These are phyloP conservation scores for Daldinia caldariorum DNA, from an alignment of 495 filamentous ascomycete species.

Conservation along the genomic window DNA sequence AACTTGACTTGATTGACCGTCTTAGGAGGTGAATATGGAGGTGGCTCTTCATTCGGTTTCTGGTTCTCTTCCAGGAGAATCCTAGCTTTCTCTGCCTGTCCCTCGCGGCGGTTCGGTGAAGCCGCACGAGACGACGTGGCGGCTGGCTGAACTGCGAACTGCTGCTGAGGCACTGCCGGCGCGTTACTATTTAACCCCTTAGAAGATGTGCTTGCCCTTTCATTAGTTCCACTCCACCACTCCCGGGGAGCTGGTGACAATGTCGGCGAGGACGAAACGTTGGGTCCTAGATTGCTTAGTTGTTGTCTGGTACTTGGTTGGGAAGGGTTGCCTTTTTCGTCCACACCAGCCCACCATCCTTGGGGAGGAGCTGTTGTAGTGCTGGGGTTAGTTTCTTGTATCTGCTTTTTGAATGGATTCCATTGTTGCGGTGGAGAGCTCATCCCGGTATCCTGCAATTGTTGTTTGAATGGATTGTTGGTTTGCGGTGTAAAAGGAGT, in stretches of 20 bases:
- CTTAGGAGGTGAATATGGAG: slow-evolving; percentile 57
- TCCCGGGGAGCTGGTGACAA: slow-evolving; percentile 29
- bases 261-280: background rate
- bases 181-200: slow-evolving; percentile 32
- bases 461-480: slow-evolving; percentile 53
- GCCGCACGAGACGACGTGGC: slow-evolving; percentile 24
- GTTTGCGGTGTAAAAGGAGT: slow-evolving; percentile 70
- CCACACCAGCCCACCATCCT: slow-evolving; percentile 50
- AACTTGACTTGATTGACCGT: slow-evolving; percentile 48
- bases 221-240: slow-evolving; percentile 52
- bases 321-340: slow-evolving; percentile 47
- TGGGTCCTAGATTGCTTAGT: slow-evolving; percentile 5
- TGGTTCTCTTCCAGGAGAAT: slow-evolving; percentile 49
- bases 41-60: slow-evolving; percentile 47
- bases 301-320: slow-evolving; percentile 10
- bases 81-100: slow-evolving; percentile 52
- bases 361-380: slow-evolving; percentile 18
- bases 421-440: slow-evolving; percentile 31
- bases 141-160: slow-evolving; percentile 12
- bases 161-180: slow-evolving; percentile 29
- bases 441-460: slow-evolving; percentile 37
- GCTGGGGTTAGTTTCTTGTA: slow-evolving; percentile 11
- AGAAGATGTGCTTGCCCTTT: slow-evolving; percentile 44
- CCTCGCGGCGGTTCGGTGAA: slow-evolving; percentile 33
- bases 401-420: slow-evolving; percentile 33